Evolutionary conservation across 257 asterid species (phyloP).

Genomic region (Hygrophila difformis): DNA sequence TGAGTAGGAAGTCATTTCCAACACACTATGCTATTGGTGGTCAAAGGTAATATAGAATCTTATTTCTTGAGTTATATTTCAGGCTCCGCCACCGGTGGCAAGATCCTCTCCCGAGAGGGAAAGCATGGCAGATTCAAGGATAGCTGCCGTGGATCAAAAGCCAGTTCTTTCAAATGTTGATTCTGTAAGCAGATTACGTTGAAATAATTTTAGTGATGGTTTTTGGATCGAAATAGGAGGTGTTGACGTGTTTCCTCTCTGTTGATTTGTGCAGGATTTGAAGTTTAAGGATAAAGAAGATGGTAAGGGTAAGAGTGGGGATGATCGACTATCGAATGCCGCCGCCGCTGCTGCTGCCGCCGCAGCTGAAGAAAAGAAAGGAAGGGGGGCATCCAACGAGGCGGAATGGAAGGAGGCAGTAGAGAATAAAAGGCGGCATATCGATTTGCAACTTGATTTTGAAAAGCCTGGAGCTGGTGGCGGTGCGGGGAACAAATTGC

Average conservation of each 20-base stretch:
- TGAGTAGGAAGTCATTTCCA: conserved; percentile 20
- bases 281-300: conserved; percentile 28
- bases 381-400: conserved; percentile 25
- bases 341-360: too few relatives aligned
- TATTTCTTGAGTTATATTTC: conserved; percentile 12
- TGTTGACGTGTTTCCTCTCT: conserved; percentile 5
- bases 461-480: conserved; percentile 41
- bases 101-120: too few relatives aligned
- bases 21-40: neutral
- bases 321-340: conserved; percentile 18
- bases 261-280: conserved; percentile 29
- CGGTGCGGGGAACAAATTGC: conserved; percentile 25
- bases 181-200: conserved; percentile 32
- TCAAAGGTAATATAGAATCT: neutral
- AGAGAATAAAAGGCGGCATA: conserved; percentile 36
- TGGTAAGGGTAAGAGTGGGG: conserved; percentile 27
- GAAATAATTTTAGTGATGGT: too few relatives aligned
- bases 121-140: too few relatives aligned
- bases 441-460: conserved; percentile 61
- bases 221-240: too few relatives aligned
- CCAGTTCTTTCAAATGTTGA: conserved; percentile 25
- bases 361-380: conserved; percentile 28
- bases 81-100: conserved; percentile 89
- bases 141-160: conserved; percentile 38
- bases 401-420: conserved; percentile 23